These are phyloP conservation scores for Aspergillus vadensis DNA, from an alignment of 2,329 filamentous ascomycete genomes.

Conservation along the genomic window DNA sequence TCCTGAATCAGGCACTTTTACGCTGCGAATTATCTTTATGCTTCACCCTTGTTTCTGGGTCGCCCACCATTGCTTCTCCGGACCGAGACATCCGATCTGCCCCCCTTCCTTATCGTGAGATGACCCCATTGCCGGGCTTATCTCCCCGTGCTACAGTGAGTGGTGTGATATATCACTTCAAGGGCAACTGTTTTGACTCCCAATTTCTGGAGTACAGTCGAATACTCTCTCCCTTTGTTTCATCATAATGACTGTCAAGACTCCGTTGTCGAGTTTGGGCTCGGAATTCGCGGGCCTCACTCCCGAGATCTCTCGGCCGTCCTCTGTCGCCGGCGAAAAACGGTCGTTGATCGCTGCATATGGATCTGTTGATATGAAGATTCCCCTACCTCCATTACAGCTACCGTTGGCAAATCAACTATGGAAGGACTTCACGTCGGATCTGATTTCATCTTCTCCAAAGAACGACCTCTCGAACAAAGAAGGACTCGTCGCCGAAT, in stretches of 20 bases:
- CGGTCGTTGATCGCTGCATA: background rate
- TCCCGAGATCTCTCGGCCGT: background rate
- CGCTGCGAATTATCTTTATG: background rate
- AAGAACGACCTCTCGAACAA: background rate
- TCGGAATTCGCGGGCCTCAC: slow-evolving; percentile 3
- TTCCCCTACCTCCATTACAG: background rate
- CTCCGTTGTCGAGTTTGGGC: slow-evolving; percentile 1
- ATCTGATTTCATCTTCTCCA: background rate
- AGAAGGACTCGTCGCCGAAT: background rate
- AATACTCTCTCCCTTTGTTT: background rate
- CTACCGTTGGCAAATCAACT: background rate
- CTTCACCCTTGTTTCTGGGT: background rate
- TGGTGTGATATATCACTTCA: slow-evolving; percentile 1
- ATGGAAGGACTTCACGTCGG: background rate
- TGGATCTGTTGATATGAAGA: background rate
- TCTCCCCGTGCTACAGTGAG: background rate
- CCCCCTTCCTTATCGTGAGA: background rate
- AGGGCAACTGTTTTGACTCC: background rate
- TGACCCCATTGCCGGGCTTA: background rate
- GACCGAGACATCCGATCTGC: background rate
- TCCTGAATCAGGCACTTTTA: background rate
- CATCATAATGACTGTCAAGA: background rate
- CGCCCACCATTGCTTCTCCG: background rate
- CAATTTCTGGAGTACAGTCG: background rate
- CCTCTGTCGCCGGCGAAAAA: slow-evolving; percentile 2